Base-by-base conservation (phyloP, 2,329 filamentous ascomycete species). In the Colletotrichum chlorophyti region DNA sequence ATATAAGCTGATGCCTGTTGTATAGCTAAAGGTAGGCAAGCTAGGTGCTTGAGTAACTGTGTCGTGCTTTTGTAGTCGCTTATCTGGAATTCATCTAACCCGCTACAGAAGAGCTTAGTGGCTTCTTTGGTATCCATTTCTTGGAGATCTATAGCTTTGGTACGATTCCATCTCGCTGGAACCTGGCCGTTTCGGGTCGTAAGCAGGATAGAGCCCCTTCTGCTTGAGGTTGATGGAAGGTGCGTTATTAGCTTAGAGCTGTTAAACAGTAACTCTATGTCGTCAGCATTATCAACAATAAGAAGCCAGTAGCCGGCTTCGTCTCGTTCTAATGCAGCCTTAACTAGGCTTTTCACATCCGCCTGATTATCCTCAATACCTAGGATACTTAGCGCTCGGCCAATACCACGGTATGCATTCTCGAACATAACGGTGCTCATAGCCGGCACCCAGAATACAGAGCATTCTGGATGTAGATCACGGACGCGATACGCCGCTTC, bases 271-370 rank as follows among this genome's bases (percentile, higher is more conserved):
- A 77, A 53, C 2, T 70, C 54, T 4, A 45, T 43, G 53, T 80
- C 74, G 51, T 80, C 75, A 11, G 73, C 74, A 46, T 79, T 80
- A 51, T 81, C 76, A n/a, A 80, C 47, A 34, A 81, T 65, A 35
- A 80, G 53, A 1, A 81, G 65, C 78, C 76, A 80, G 1, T 58
- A 57, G 31, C 67, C 71, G 2, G 80, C 58, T 5, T 38, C 17
- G 17, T 12, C 10, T 10, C 15, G 35, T 38, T 38, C 35, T 23
- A 38, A 23, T 10, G 61, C 63, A 5, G 34, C 38, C 32, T 74
- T 74, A 4, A 80, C 71, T 2, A 76, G 66, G 10, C 31, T 21
- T 35, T 70, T 76, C 2, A 75, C 49, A 52, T 79, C 71, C 1
- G 65, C 67, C 5, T 72, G 67, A 2, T 68, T 60, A n/a, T 76